These are phyloP conservation scores for Malassezia obtusa DNA, from an alignment of 1,284 basidiomycete genomes.

Conservation along the genomic window DNA sequence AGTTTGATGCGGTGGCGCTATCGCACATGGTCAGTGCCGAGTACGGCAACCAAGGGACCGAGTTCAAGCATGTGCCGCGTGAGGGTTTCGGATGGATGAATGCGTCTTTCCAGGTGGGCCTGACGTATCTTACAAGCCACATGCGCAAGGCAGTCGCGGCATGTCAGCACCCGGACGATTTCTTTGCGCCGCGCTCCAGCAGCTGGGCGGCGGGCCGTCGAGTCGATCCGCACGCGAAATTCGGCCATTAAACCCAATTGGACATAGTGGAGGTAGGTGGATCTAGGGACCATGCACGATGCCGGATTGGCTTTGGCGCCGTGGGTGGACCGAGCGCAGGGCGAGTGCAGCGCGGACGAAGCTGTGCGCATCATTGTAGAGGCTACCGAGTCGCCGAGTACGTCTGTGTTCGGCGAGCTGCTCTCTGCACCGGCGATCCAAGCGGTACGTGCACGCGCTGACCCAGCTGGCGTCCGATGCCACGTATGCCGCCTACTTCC, in stretches of 20 bases:
- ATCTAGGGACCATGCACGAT: not conserved
- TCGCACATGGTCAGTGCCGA: conserved; percentile 94
- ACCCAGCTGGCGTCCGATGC: conserved; percentile 3
- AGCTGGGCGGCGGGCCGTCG: not conserved
- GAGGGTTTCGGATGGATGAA: conserved; percentile 79
- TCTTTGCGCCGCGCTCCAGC: conserved; percentile 53
- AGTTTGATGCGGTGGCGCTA: conserved; percentile 91
- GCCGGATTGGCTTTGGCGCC: not conserved
- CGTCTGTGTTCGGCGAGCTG: not conserved
- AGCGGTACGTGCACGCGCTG: not conserved
- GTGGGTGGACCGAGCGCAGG: not conserved
- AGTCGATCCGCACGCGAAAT: not conserved
- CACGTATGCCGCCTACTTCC: not conserved
- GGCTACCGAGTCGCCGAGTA: not conserved
- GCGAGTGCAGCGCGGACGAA: not conserved
- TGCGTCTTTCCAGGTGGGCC: conserved; percentile 66
- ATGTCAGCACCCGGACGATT: conserved; percentile 79
- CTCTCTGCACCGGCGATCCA: not conserved
- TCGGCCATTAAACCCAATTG: no score
- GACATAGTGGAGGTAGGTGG: not conserved
- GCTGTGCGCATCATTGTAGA: not conserved
- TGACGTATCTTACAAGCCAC: conserved; percentile 83
- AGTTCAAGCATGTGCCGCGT: conserved; percentile 75
- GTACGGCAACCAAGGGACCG: conserved; percentile 94
- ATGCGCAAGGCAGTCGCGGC: conserved; percentile 89